phyloP scores from a whole-genome alignment of 2,329 filamentous ascomycete species.

The Aspergillus aculeatus region DNA sequence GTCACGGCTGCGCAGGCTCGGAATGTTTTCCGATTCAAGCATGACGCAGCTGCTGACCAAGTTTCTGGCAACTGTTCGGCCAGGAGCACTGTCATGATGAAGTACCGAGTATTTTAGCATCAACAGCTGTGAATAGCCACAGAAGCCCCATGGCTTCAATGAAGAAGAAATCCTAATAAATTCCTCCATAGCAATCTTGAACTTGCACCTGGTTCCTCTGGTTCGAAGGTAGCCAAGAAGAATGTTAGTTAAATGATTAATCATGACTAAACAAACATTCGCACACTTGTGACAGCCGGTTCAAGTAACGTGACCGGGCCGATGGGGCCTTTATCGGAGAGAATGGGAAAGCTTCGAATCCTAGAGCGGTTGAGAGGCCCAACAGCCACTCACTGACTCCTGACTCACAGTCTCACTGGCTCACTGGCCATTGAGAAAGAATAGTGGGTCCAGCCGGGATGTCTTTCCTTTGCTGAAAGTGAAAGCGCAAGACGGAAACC shows the following conservation, averaged over 20 bases:
- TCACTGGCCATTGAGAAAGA: not conserved
- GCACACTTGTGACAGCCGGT: constrained; percentile 7
- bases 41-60: constrained; percentile 5
- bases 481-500: too few species aligned
- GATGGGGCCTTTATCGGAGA: constrained; percentile 15
- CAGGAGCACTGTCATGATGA: not conserved
- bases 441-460: too few species aligned
- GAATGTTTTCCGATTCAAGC: constrained; percentile 3
- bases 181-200: constrained; percentile 5
- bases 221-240: constrained; percentile 1
- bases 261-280: not conserved
- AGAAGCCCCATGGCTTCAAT: too few species aligned
- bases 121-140: not conserved
- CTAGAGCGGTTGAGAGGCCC: not conserved
- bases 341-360: not conserved
- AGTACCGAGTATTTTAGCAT: not conserved
- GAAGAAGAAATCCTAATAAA: not conserved
- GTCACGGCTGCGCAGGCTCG: not conserved
- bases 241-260: constrained; percentile 4
- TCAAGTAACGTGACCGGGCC: constrained; percentile 30
- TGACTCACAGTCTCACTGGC: not conserved
- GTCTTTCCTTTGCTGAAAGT: too few species aligned
- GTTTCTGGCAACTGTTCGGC: not conserved
- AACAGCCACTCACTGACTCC: not conserved
- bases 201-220: constrained; percentile 7